phyloP scores from a whole-genome alignment of 495 filamentous ascomycete genomes.

The Barbatosphaeria neglecta region DNA sequence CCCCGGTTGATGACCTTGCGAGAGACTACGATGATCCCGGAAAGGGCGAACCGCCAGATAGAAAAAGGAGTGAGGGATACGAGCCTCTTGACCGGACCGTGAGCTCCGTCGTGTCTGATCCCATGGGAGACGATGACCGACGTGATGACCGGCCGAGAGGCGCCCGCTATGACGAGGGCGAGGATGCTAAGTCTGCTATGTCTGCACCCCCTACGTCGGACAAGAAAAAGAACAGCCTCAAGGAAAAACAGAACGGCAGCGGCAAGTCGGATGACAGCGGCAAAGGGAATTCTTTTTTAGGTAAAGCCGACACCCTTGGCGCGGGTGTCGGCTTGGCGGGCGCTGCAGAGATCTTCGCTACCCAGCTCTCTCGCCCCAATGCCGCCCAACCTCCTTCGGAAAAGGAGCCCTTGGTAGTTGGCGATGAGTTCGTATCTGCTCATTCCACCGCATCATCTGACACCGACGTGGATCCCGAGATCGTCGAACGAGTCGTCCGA shows the following conservation, averaged over 20 bases:
- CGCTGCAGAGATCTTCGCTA: slow-evolving; percentile 28
- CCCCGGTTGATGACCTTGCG: slow-evolving; percentile 3
- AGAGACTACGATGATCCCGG: slow-evolving; percentile 14
- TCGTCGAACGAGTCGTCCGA: slow-evolving; percentile 35
- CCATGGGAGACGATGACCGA: slow-evolving; percentile 17
- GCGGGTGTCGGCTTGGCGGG: slow-evolving; percentile 46
- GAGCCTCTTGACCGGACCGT: slow-evolving; percentile 22
- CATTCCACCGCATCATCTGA: slow-evolving; percentile 16
- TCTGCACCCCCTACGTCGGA: slow-evolving; percentile 19
- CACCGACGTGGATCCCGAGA: slow-evolving; percentile 36
- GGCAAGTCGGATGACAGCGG: slow-evolving; percentile 15
- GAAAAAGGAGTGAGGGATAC: slow-evolving; percentile 13
- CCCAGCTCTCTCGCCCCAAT: slow-evolving; percentile 28
- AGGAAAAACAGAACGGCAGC: slow-evolving; percentile 10
- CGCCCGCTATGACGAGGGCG: slow-evolving; percentile 13
- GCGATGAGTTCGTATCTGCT: background rate
- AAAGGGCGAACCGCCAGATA: slow-evolving; percentile 22
- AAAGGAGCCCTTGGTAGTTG: slow-evolving; percentile 5
- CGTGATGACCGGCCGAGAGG: slow-evolving; percentile 18
- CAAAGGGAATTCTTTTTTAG: slow-evolving; percentile 48
- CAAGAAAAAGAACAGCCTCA: slow-evolving; percentile 20
- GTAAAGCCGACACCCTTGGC: slow-evolving; percentile 49
- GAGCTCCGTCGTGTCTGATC: slow-evolving; percentile 31
- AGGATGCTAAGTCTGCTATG: slow-evolving; percentile 27
- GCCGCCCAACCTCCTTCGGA: slow-evolving; percentile 25